Conservation (phyloP, 768 basidiomycete genomes). For the Suillus discolor region DNA sequence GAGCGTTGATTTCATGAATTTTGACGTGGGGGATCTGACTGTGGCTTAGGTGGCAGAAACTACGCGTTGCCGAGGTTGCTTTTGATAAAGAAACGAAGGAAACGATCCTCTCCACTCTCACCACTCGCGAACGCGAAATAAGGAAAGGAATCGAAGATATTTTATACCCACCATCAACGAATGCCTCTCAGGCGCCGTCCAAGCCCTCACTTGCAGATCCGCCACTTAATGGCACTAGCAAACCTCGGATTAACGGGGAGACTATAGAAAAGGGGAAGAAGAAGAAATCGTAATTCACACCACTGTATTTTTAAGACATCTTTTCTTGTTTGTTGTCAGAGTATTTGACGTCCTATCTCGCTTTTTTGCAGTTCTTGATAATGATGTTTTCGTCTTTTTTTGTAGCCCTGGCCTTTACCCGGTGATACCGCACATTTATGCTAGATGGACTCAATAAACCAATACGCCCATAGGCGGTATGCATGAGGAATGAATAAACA, state of each 20-base stretch:
- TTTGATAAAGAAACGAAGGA: conserved; percentile 80
- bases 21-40: conserved; percentile 11
- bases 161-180: conserved; percentile 49
- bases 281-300: conserved; percentile 40
- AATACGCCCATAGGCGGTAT: conserved; percentile 7
- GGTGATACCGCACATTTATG: conserved; percentile 10
- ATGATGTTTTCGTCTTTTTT: conserved; percentile 7
- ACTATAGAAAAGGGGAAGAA: conserved; percentile 61
- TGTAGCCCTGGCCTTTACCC: conserved; percentile 20
- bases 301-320: conserved; percentile 29
- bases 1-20: conserved; percentile 20
- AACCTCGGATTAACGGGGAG: conserved; percentile 45
- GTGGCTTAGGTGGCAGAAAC: conserved; percentile 69
- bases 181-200: conserved; percentile 33
- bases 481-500: conserved; percentile 18
- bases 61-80: conserved; percentile 69
- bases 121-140: conserved; percentile 75
- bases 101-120: conserved; percentile 64
- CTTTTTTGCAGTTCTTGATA: conserved; percentile 15
- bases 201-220: conserved; percentile 38
- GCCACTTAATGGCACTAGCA: conserved; percentile 49
- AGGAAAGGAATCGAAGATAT: conserved; percentile 79
- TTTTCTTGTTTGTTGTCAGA: conserved; percentile 18
- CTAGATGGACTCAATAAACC: conserved; percentile 5
- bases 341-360: conserved; percentile 17